Conservation (phyloP, 2,329 filamentous ascomycete species). For the Xylaria sp. region DNA sequence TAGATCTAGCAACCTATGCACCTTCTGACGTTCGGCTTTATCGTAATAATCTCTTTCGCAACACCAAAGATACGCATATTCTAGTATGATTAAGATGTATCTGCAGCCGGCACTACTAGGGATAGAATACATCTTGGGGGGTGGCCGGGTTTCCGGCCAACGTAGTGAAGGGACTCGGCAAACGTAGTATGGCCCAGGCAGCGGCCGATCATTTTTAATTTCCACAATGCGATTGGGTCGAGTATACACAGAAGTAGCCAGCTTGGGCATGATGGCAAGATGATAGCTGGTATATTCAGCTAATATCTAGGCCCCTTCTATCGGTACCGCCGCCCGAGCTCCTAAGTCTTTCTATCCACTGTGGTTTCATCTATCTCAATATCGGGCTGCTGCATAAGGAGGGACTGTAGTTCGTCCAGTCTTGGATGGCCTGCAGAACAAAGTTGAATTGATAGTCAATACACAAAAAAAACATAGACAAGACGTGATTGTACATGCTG, state of each 20-base stretch:
- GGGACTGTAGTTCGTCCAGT: background rate
- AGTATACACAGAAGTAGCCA: background rate
- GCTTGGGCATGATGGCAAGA: conserved; percentile 2
- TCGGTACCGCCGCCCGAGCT: background rate
- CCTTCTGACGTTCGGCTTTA: no score
- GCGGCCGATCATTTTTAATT: background rate
- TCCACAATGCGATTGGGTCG: background rate
- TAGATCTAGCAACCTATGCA: no score
- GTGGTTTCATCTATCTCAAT: background rate
- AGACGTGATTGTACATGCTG: no score
- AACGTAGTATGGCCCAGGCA: no score
- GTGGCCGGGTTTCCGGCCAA: no score
- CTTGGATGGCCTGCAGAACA: background rate
- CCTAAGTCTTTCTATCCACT: background rate
- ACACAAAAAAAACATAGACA: background rate
- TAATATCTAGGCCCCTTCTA: background rate
- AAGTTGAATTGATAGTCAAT: background rate
- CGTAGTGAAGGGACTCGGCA: no score
- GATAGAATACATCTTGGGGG: no score
- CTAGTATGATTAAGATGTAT: no score
- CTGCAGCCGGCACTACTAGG: no score
- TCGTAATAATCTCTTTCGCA: no score
- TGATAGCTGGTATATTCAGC: background rate
- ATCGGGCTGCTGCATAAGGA: conserved; percentile 17
- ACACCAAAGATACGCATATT: no score